Evolutionary conservation across 441 rosid species (phyloP), one percentile per base, ranked within the genome.

Genomic region (Melastoma candidum): DNA sequence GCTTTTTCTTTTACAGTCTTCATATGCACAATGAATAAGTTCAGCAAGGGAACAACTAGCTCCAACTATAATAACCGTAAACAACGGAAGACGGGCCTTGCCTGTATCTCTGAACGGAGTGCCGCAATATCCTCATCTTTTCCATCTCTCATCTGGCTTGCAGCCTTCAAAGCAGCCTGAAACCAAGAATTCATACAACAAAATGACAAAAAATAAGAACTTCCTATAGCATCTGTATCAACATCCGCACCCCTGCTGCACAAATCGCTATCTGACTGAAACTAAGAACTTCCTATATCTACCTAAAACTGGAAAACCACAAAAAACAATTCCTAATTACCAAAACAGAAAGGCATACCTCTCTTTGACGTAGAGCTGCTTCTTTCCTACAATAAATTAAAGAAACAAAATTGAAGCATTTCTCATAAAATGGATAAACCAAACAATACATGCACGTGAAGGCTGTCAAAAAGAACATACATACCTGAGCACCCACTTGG

Each of bases 291-390:
- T 13, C 39, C 26, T 3, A 1, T 3, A 9, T 17, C 26, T 52
- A 32, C 26, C 25, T 17, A 29, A 32, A 32, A 39, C 29, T 13
- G 14, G 25, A 13, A 8, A 41, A 9, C 43, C 6, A 13, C 7
- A 12, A 12, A 26, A 56, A 44, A 56, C 13, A 12, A n/a, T 22
- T 17, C 8, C 45, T 10, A 2, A 45, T 1, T 32, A 45, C 13
- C 48, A 45, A 13, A 22, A 56, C 14, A n/a, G 24, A 27, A 12
- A 13, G 14, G 39, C 57, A 62, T 66, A 71, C 87, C 89, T 93
- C 97, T 76, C 97, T 78, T 67, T 87, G 95, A 45, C 84, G 93
- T 75, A 93, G 68, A 43, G 93, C 90, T 46, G 89, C 99, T 77
- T 89, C 99, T 72, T 85, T 93, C 83, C 99, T 82, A 66, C 60